Conservation (phyloP, 768 basidiomycete genomes). For the Phanerochaete carnosa region DNA sequence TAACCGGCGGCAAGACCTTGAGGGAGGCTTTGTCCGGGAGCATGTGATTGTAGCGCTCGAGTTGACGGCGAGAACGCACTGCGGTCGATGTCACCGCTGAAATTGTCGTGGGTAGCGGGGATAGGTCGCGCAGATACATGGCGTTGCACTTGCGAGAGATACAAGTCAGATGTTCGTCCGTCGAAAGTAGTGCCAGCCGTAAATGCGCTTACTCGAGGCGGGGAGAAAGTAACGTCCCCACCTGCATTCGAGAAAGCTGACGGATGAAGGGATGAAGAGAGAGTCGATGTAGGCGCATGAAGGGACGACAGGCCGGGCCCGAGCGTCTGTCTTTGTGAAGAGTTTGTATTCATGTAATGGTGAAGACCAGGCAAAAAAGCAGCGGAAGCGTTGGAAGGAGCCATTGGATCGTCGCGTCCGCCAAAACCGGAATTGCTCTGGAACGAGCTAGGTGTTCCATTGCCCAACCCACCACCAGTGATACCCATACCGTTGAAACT, state of each 20-base stretch:
- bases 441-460: slow-evolving; percentile 53
- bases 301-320: slow-evolving; percentile 20
- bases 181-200: slow-evolving; percentile 22
- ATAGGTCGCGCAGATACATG: slow-evolving; percentile 30
- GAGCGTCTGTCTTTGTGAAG: slow-evolving; percentile 21
- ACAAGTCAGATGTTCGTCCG: slow-evolving; percentile 30
- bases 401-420: slow-evolving; percentile 42
- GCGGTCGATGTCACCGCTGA: slow-evolving; percentile 20
- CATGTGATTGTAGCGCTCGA: slow-evolving; percentile 81
- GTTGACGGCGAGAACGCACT: slow-evolving; percentile 60
- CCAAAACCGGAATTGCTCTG: slow-evolving; percentile 41
- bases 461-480: slow-evolving; percentile 26
- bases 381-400: slow-evolving; percentile 76
- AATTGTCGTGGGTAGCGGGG: slow-evolving; percentile 19
- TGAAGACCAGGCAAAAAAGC: slow-evolving; percentile 78
- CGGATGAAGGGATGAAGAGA: slow-evolving; percentile 12
- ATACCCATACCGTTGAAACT: slow-evolving; percentile 10
- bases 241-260: background rate
- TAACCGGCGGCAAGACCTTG: slow-evolving; percentile 91
- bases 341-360: slow-evolving; percentile 53
- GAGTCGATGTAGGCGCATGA: slow-evolving; percentile 11
- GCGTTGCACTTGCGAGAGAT: slow-evolving; percentile 38
- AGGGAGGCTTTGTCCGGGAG: slow-evolving; percentile 87
- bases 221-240: slow-evolving; percentile 22
- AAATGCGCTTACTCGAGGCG: slow-evolving; percentile 21